These are phyloP conservation scores for Aspergillus funiculosus DNA, from an alignment of 495 filamentous ascomycete genomes.

Conservation along the genomic window DNA sequence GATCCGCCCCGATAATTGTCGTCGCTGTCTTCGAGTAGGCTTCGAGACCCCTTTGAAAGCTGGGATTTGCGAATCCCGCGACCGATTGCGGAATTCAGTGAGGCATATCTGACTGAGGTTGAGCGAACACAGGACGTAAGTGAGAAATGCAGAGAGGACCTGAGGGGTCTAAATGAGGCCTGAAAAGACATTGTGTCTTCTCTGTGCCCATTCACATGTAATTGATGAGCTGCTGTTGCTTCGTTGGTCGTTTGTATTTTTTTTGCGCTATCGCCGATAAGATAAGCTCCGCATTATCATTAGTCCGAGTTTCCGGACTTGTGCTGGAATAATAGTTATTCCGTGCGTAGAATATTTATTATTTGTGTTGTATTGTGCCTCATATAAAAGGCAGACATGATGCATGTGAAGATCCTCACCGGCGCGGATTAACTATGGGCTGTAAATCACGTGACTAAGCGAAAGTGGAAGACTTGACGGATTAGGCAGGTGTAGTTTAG, in stretches of 20 bases:
- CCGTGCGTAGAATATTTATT: no score
- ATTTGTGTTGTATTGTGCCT: no score
- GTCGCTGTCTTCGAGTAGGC: not conserved
- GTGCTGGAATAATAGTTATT: no score
- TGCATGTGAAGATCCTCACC: no score
- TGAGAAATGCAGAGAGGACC: slow-evolving; percentile 2
- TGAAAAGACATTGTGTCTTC: slow-evolving; percentile 11
- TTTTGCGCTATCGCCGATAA: slow-evolving; percentile 17
- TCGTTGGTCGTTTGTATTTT: not conserved
- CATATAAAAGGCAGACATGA: no score
- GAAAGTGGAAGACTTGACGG: no score
- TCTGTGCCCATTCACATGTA: not conserved
- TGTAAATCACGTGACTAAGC: no score
- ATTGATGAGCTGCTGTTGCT: not conserved
- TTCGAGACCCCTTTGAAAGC: slow-evolving; percentile 5
- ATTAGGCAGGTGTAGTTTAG: no score
- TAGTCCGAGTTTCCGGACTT: slow-evolving; percentile 7
- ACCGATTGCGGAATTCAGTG: slow-evolving; percentile 52
- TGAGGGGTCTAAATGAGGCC: slow-evolving; percentile 4
- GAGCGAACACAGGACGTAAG: not conserved
- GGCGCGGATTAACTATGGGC: no score
- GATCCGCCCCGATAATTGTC: not conserved
- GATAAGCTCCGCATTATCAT: slow-evolving; percentile 15
- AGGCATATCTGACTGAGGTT: slow-evolving; percentile 36
- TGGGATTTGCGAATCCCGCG: slow-evolving; percentile 45